Evolutionary conservation across 805 yeast species (phyloP).

Genomic region (Metschnikowia baotianmanensis): DNA sequence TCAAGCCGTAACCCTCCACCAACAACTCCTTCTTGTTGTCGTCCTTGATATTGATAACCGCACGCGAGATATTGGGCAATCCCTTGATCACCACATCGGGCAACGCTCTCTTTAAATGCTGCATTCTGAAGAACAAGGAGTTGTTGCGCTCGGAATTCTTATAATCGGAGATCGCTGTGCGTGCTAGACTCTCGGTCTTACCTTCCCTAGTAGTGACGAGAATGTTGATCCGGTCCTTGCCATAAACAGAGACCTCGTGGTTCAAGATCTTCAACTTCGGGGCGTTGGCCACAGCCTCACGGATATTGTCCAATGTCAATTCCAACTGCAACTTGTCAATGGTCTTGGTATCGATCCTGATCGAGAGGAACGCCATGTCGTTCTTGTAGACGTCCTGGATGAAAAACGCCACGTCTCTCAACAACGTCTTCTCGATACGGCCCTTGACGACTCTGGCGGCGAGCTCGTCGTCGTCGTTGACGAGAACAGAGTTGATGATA

Average conservation of each 20-base stretch:
- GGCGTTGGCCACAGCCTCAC: constrained; percentile 74
- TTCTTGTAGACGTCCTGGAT: constrained; percentile 93
- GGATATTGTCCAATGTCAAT: constrained; percentile 80
- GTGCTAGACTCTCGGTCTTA: constrained; percentile 36
- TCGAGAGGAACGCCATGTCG: constrained; percentile 70
- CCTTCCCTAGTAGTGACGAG: constrained; percentile 46
- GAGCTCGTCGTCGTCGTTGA: constrained; percentile 90
- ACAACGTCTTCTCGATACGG: constrained; percentile 85
- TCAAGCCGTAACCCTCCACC: constrained; percentile 96
- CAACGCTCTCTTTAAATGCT: constrained; percentile 77
- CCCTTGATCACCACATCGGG: constrained; percentile 94
- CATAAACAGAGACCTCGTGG: constrained; percentile 65
- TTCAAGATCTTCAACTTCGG: constrained; percentile 84
- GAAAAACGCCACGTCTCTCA: constrained; percentile 82
- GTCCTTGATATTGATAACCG: constrained; percentile 90
- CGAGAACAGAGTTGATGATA: constrained; percentile 89
- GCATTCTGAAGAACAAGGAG: constrained; percentile 82
- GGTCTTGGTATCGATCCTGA: constrained; percentile 77
- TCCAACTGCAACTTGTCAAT: constrained; percentile 90
- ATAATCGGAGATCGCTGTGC: constrained; percentile 34
- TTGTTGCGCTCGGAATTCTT: constrained; percentile 36
- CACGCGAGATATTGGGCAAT: constrained; percentile 84
- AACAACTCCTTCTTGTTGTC: constrained; percentile 84
- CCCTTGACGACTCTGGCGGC: constrained; percentile 99
- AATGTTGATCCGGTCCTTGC: constrained; percentile 65